These are phyloP conservation scores for Yamadazyma trypodendri DNA, from an alignment of 1,139 yeast genomes.

Conservation along the genomic window DNA sequence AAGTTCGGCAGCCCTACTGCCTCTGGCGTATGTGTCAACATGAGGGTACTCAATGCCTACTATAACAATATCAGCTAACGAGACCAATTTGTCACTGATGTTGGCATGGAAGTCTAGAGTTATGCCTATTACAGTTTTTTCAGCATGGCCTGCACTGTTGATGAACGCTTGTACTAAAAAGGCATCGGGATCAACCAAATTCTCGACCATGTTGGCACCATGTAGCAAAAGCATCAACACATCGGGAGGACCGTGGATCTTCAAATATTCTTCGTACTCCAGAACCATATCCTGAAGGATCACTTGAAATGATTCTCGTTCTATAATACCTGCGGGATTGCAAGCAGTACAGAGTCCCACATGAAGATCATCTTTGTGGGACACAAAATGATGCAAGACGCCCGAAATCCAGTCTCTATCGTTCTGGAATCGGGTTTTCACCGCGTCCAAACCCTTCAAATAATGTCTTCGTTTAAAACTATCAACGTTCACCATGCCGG, in stretches of 20 bases:
- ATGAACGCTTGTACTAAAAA: slow-evolving; percentile 7
- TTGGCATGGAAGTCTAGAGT: slow-evolving; percentile 12
- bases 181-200: slow-evolving; percentile 10
- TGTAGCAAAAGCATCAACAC: slow-evolving; percentile 10
- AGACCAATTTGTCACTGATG: slow-evolving; percentile 7
- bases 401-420: slow-evolving; percentile 10
- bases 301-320: slow-evolving; percentile 4
- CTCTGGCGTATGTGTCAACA: slow-evolving; percentile 9
- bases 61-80: slow-evolving; percentile 6
- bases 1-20: slow-evolving; percentile 3
- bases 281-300: slow-evolving; percentile 8
- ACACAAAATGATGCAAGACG: slow-evolving; percentile 2
- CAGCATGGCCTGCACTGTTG: slow-evolving; percentile 1
- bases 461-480: slow-evolving; percentile 9
- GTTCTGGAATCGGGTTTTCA: slow-evolving; percentile 6
- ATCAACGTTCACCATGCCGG: slow-evolving; percentile 5
- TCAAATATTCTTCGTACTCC: slow-evolving; percentile 7
- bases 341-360: slow-evolving; percentile 11
- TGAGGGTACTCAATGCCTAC: slow-evolving; percentile 11
- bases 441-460: slow-evolving; percentile 7
- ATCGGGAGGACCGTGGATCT: slow-evolving; percentile 9
- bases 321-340: slow-evolving; percentile 11
- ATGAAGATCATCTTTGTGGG: slow-evolving; percentile 4
- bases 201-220: slow-evolving; percentile 11
- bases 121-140: slow-evolving; percentile 8